Evolutionary conservation across 164 flowering plant species (phyloP), one percentile per base, ranked within the genome.

Genomic region (Aristolochia fimbriata): DNA sequence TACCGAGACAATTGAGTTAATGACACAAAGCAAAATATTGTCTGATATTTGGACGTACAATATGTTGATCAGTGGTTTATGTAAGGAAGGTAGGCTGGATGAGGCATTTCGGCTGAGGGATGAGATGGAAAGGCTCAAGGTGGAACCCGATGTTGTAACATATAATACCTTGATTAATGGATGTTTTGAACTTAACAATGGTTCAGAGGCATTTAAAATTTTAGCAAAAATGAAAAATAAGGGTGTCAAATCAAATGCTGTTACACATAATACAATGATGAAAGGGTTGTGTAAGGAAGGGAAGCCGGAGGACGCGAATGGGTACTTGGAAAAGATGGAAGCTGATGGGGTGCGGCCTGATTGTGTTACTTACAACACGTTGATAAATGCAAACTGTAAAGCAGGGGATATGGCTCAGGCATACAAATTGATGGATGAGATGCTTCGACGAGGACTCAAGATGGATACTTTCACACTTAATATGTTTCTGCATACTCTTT

Each of bases 31-130:
- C 33, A 64, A 73, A 31, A 15, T 78, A 59, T 62, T 73, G 75
- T 90, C 96, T 0, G 91, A 89, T 76, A 52, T 75, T 58, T 77
- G 88, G 83, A 92, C 97, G 10, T 87, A 82, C 68, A 92, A 92
- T 60, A 83, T 76, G 81, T 63, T 85, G 77, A 76, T 89, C 49
- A 70, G 64, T 62, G 96, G 90, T 55, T 69, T 85, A 23, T 87
- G 93, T 55, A 76, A 73, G 13, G 78, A 74, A 14, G 84, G 82
- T 45, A 81, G 45, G 72, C 65, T 89, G 20, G 82, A 77, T 6
- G 91, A 89, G 46, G 98, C 87, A 1, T 67, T 86, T 61, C 75
- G 67, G 79, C 57, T 81, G 61, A 70, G 74, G 20, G 77, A 74
- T 68, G 78, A 85, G 73, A 86, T 88, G 97, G 81, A 73, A 63